Conservation (phyloP, 1,284 basidiomycete species). For the Grifola frondosa region DNA sequence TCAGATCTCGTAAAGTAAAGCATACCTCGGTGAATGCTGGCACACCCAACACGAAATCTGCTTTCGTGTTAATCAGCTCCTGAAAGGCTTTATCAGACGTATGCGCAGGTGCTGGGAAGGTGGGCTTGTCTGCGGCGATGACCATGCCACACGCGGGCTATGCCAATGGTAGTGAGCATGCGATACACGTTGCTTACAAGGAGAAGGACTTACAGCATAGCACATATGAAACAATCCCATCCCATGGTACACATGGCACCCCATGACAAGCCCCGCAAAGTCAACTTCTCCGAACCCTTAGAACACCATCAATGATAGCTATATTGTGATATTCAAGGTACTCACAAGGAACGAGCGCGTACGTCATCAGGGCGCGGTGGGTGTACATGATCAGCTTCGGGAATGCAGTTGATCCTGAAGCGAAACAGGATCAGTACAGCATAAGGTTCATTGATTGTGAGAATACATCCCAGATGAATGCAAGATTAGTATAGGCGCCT, state of each 20-base stretch:
- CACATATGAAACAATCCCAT: conserved; percentile 20
- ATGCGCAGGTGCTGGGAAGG: conserved; percentile 20
- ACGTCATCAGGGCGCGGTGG: conserved; percentile 9
- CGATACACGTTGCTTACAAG: background rate
- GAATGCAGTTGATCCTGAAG: conserved; percentile 21
- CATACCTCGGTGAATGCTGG: conserved; percentile 30
- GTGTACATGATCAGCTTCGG: conserved; percentile 24
- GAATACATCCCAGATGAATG: conserved; percentile 26
- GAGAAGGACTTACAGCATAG: conserved; percentile 15
- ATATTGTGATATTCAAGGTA: background rate
- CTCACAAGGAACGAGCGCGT: conserved; percentile 15
- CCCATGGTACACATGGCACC: conserved; percentile 27
- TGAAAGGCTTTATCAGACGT: conserved; percentile 25
- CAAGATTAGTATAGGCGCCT: conserved; percentile 13
- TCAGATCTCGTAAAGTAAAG: background rate
- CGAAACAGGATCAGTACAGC: background rate
- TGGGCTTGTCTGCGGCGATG: conserved; percentile 18
- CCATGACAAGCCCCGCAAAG: conserved; percentile 10
- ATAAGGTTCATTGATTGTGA: background rate
- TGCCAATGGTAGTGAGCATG: background rate
- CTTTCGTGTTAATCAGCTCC: conserved; percentile 15
- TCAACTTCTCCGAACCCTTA: conserved; percentile 19
- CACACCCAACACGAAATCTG: conserved; percentile 23
- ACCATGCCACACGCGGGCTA: conserved; percentile 20
- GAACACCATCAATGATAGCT: background rate